phyloP scores from a whole-genome alignment of 306 rosid species.

The Lathyrus sativus region DNA sequence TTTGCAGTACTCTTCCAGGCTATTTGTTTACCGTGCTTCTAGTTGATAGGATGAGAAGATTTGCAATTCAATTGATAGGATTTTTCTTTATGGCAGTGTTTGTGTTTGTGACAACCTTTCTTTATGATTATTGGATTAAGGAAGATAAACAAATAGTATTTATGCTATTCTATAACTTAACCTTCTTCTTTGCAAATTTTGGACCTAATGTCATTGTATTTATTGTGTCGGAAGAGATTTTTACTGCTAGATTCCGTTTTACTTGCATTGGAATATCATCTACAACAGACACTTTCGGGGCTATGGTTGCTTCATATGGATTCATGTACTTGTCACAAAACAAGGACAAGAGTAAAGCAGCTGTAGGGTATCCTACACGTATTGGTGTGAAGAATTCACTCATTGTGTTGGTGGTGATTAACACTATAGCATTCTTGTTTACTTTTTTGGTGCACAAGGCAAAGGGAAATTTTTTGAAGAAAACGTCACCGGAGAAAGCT shows the following conservation, averaged over 20 bases:
- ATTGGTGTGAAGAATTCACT: constrained; percentile 71
- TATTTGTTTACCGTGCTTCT: constrained; percentile 73
- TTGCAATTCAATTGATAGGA: constrained; percentile 21
- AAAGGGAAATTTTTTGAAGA: constrained; percentile 46
- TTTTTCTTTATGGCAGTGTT: constrained; percentile 80
- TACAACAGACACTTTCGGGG: constrained; percentile 66
- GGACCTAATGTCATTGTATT: constrained; percentile 78
- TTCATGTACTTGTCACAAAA: constrained; percentile 80
- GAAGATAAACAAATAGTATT: constrained; percentile 66
- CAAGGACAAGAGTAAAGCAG: constrained; percentile 52
- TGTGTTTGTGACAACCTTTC: constrained; percentile 77
- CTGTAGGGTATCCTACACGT: constrained; percentile 81
- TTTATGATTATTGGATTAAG: constrained; percentile 72
- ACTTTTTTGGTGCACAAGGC: constrained; percentile 81
- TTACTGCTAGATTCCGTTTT: constrained; percentile 54
- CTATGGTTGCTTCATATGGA: constrained; percentile 69
- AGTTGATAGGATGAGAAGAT: constrained; percentile 70
- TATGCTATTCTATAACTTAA: constrained; percentile 57
- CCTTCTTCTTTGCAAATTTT: constrained; percentile 66
- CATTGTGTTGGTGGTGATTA: constrained; percentile 54
- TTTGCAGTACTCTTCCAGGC: constrained; percentile 30
- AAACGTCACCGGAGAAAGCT: too few species aligned
- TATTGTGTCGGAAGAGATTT: constrained; percentile 74
- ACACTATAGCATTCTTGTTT: constrained; percentile 54
- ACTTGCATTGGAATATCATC: constrained; percentile 82